These are phyloP conservation scores for Beauveria sp. DNA, from an alignment of 2,329 filamentous ascomycete species.

Conservation along the genomic window DNA sequence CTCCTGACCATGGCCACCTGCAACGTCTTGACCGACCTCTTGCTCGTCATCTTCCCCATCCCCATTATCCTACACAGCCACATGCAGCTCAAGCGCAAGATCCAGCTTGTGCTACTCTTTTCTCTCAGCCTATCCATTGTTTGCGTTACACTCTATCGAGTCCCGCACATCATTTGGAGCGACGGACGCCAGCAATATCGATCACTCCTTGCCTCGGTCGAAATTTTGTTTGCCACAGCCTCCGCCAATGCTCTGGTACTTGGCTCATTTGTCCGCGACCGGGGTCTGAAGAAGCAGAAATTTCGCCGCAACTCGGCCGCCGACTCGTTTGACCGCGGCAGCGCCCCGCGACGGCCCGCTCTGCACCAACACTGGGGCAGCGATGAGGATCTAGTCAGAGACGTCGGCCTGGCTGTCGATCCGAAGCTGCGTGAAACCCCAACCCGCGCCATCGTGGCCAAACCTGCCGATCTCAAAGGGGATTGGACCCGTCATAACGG, in stretches of 20 bases:
- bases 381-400: conserved; percentile 82
- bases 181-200: conserved; percentile 77
- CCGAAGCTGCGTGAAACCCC: conserved; percentile 38
- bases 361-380: conserved; percentile 70
- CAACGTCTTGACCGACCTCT: conserved; percentile 81
- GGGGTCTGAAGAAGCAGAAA: conserved; percentile 82
- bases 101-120: conserved; percentile 74
- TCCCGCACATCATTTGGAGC: conserved; percentile 66
- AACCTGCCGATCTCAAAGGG: conserved; percentile 32
- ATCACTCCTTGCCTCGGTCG: conserved; percentile 80
- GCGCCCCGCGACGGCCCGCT: conserved; percentile 36
- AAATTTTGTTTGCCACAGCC: conserved; percentile 80
- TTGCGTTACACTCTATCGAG: conserved; percentile 68
- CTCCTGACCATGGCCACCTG: conserved; percentile 83
- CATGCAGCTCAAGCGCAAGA: conserved; percentile 69
- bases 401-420: conserved; percentile 62
- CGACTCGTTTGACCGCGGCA: conserved; percentile 51
- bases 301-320: conserved; percentile 60
- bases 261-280: conserved; percentile 85
- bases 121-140: conserved; percentile 76
- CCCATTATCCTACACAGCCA: conserved; percentile 75
- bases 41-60: conserved; percentile 82
- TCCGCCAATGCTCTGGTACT: conserved; percentile 86
- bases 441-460: conserved; percentile 15
- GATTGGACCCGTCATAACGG: conserved; percentile 42